Evolutionary conservation across 257 asterid genomes (phyloP), one percentile per base, ranked within the genome.

Genomic region (Rhazya stricta): DNA sequence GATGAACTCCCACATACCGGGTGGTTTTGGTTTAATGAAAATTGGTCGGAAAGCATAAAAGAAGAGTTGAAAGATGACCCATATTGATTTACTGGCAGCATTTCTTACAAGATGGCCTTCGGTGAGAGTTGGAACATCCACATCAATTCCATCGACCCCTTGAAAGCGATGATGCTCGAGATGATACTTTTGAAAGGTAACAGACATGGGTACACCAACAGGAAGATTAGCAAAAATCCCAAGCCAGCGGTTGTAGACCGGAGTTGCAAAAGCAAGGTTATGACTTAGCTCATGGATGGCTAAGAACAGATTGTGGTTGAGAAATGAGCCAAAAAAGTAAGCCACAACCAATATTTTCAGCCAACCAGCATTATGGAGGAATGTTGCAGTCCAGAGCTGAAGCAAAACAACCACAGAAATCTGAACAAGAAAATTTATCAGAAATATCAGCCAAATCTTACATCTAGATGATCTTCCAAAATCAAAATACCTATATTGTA

Each of bases 121-220:
- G 0, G 88, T 69, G 21, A 63, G 88, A 74, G 88, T 90, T 5
- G 99, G 99, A 32, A 94, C 71, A 71, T 94, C 97, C 97, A 94
- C 89, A 70, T 94, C 99, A 2, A 94, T 75, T 25, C 97, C 99
- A n/a, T 94, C 97, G 12, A 92, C 95, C 0, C 99, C 99, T 83
- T 94, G 99, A 80, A 81, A 94, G 12, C 96, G 91, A 61, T 94
- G 99, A 87, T 94, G 97, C 88, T 94, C 99, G 25, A 94, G 99
- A 61, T 94, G 97, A 51, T 94, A 94, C 79, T 94, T 94, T 80
- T 94, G 99, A 87, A 94, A 94, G 56, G 99, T 94, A 39, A 94
- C 89, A 19, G 97, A 94, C 99, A 94, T 92, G 5, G 97, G 99
- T 13, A 94, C 92, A 6, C 99, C 97, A 6, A 94, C 81, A 60